Evolutionary conservation across 2,329 filamentous ascomycete species (phyloP).

Genomic region (Colletotrichum godetiae): DNA sequence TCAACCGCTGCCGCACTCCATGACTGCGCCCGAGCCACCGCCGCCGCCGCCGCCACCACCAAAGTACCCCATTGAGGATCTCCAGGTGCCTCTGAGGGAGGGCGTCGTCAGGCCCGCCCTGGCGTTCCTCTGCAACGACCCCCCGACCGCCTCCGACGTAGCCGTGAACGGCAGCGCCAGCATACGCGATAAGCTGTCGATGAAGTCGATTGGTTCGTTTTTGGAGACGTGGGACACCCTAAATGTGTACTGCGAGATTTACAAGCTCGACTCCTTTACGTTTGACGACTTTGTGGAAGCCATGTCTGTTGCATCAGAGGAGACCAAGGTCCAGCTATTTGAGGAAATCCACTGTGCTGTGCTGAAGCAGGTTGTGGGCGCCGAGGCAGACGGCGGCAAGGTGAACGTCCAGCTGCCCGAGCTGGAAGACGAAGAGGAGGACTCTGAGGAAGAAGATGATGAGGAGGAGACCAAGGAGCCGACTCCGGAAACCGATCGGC

Average conservation of each 20-base stretch:
- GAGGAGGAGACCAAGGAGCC: constrained; percentile 65
- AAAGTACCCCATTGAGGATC: constrained; percentile 96
- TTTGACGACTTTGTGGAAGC: constrained; percentile 96
- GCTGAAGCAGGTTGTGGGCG: constrained; percentile 85
- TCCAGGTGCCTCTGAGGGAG: constrained; percentile 80
- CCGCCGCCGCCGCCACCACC: constrained; percentile 79
- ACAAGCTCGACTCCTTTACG: constrained; percentile 94
- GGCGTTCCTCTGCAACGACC: constrained; percentile 79
- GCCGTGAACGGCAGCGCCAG: constrained; percentile 46
- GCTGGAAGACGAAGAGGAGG: constrained; percentile 76
- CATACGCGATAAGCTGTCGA: constrained; percentile 72
- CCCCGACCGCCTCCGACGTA: constrained; percentile 59
- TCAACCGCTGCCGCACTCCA: constrained; percentile 53
- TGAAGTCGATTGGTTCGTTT: constrained; percentile 86
- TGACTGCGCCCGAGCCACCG: constrained; percentile 59
- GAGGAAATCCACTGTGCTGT: constrained; percentile 93
- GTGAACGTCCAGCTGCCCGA: constrained; percentile 83
- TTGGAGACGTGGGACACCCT: constrained; percentile 96
- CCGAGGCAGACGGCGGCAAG: constrained; percentile 80
- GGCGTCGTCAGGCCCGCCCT: constrained; percentile 77
- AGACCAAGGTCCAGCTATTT: constrained; percentile 84
- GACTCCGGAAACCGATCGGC: constrained; percentile 78
- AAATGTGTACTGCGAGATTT: constrained; percentile 97
- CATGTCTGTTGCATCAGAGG: constrained; percentile 80
- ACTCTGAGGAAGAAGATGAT: constrained; percentile 70